Base-by-base conservation (phyloP, 202 grass and related monocot species). In the Zoysia matrella region DNA sequence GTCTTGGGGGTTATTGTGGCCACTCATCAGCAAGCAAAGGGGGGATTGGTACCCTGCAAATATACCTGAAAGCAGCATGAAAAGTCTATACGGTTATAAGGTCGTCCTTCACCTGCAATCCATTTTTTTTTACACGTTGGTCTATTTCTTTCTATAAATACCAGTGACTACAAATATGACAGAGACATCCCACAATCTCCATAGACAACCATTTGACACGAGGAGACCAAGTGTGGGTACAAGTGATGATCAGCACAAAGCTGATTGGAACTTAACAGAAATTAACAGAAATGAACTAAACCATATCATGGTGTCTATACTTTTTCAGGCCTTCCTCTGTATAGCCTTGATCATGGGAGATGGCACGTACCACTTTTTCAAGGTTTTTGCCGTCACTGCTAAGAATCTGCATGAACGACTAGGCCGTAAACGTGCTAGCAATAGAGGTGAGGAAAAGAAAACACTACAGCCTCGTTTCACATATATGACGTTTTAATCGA, bases 1-100 rank as follows among this genome's bases (percentile, higher is more conserved):
- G 72, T 97, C 95, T n/a, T 97, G 92, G 92, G 95, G 95, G 10
- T 71, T 97, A 65, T 67, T 97, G 84, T 97, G 92, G 95, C 95
- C 95, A 82, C 92, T 97, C 22, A 89, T 97, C 60, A 82, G 78
- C 52, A 89, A 89, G 46, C 54, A 77, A n/a, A 94, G 93, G 75
- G 95, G 92, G 4, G 74, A 91, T 6, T 97, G 95, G 95, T 94
- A 91, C 76, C 82, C 95, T 75, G 89, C 78, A 60, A 94, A 81
- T 47, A 51, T 91, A 84, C 84, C 92, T 52, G 88, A 88, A 63
- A 86, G 90, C 46, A 97, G 92, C 46, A 94, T 97, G 95, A 94
- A 72, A 80, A 94, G 95, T 65, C 74, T 97, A 74, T 91, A 97
- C 14, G 95, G 95, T 84, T 97, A 97, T 54, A 97, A 97, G 94